Base-by-base conservation (phyloP, 179 eudicot genomes). In the Nepenthes alata region DNA sequence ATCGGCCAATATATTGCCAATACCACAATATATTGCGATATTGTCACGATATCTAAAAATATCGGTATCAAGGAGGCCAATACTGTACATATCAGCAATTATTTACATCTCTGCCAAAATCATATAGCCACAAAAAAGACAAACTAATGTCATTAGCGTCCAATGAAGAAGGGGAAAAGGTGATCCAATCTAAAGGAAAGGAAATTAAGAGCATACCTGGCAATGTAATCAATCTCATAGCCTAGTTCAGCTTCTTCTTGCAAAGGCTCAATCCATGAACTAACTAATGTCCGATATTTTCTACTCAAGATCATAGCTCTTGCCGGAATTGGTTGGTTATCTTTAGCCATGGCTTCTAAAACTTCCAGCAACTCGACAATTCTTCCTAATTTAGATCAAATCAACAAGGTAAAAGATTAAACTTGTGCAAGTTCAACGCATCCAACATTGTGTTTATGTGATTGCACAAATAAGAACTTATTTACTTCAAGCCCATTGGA, bases 191-290 rank as follows among this genome's bases (percentile, higher is more conserved):
- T 5, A 2, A 55, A 10, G 2, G 11, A 34, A 9, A 55, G 1
- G 37, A 34, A 11, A 35, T 8, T 34, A 9, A 6, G 12, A 25
- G 25, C 25, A 62, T 47, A 89, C 98, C 98, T 93, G 70, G 86
- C 88, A 48, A 89, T 76, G 64, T 93, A 93, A 73, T 93, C 98
- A 67, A 93, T 75, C 71, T 89, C 97, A 58, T 80, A 84, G 70
- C 98, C 98, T 64, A 89, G 87, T 64, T 93, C 98, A 72, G 98
- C 98, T 77, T 93, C 98, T 67, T 89, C 96, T 62, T 89, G 95
- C 78, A 93, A 72, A 68, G 98, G 98, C 75, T 93, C 98, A 75
- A 93, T 89, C 98, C 98, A 93, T 51, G 98, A 93, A 77, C 98
- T 89, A 65, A 93, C 93, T 65, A 93, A 60, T 16, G 97, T 81